Evolutionary conservation across 2,329 filamentous ascomycete genomes (phyloP).

Genomic region (Trichoderma atroviride): DNA sequence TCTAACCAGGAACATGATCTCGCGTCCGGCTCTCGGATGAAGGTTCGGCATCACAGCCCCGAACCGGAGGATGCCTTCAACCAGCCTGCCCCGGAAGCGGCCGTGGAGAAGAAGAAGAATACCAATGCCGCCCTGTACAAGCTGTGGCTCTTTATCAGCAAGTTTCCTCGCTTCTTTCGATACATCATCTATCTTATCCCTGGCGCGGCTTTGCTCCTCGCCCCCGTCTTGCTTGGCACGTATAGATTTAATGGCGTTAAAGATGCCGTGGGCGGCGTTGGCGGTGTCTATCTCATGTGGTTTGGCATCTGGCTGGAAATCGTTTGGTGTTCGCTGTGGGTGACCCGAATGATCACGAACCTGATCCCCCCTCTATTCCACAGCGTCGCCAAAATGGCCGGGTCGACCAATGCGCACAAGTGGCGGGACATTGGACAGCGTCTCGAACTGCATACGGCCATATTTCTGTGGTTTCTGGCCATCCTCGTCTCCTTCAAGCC

Average conservation of each 20-base stretch:
- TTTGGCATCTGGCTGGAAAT: conserved; percentile 96
- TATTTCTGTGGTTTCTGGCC: conserved; percentile 92
- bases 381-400: conserved; percentile 68
- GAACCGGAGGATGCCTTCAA: conserved; percentile 53
- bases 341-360: conserved; percentile 59
- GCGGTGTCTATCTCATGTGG: conserved; percentile 81
- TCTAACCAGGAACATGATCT: conserved; percentile 48
- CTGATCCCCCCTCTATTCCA: conserved; percentile 53
- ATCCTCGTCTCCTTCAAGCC: conserved; percentile 84
- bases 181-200: conserved; percentile 54
- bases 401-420: conserved; percentile 85
- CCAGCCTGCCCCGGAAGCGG: conserved; percentile 36
- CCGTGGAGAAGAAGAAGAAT: conserved; percentile 38
- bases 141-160: conserved; percentile 50
- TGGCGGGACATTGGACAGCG: conserved; percentile 88
- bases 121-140: conserved; percentile 43
- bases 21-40: conserved; percentile 31
- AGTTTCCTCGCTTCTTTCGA: conserved; percentile 54
- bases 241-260: conserved; percentile 43
- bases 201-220: conserved; percentile 48
- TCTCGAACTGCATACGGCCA: conserved; percentile 79
- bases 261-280: conserved; percentile 62
- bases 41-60: conserved; percentile 39
- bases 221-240: conserved; percentile 50
- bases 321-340: conserved; percentile 90